Evolutionary conservation across 2,329 filamentous ascomycete genomes (phyloP).

Genomic region (Iodosphaeria phyllophila): DNA sequence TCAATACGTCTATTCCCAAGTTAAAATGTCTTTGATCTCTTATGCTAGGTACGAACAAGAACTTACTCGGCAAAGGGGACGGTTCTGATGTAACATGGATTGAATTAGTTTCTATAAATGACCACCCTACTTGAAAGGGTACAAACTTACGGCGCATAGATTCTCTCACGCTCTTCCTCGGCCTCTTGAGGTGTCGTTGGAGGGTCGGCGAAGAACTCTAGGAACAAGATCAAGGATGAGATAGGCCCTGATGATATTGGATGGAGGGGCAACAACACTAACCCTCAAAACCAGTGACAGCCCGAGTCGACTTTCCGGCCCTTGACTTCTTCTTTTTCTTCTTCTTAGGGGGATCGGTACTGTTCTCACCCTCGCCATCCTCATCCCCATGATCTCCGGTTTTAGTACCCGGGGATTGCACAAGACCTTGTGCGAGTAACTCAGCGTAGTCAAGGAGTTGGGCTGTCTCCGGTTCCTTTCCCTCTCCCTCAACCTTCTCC

Average conservation of each 20-base stretch:
- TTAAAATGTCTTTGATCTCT: constrained; percentile 1
- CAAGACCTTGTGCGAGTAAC: too few species aligned
- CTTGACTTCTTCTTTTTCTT: constrained; percentile 22
- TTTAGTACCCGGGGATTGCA: too few species aligned
- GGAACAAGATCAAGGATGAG: constrained; percentile 5
- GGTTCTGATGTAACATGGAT: constrained; percentile 21
- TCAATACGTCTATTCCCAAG: constrained; percentile 49
- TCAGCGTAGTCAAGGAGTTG: too few species aligned
- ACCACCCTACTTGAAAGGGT: constrained; percentile 7
- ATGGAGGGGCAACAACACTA: constrained; percentile 3
- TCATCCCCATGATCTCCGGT: background rate
- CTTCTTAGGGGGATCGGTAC: constrained; percentile 12
- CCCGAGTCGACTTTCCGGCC: constrained; percentile 19
- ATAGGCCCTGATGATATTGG: constrained; percentile 1
- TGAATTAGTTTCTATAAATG: constrained; percentile 2
- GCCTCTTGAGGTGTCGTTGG: constrained; percentile 57
- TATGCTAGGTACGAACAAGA: constrained; percentile 1
- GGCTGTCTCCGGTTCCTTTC: too few species aligned
- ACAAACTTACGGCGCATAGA: constrained; percentile 47
- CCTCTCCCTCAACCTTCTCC: too few species aligned
- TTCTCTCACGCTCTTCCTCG: constrained; percentile 39
- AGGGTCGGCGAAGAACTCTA: constrained; percentile 60
- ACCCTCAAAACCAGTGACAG: constrained; percentile 54
- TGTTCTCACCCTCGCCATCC: constrained; percentile 1
- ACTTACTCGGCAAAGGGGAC: constrained; percentile 38